Conservation (phyloP, 768 basidiomycete species). For the Suillus discolor region DNA sequence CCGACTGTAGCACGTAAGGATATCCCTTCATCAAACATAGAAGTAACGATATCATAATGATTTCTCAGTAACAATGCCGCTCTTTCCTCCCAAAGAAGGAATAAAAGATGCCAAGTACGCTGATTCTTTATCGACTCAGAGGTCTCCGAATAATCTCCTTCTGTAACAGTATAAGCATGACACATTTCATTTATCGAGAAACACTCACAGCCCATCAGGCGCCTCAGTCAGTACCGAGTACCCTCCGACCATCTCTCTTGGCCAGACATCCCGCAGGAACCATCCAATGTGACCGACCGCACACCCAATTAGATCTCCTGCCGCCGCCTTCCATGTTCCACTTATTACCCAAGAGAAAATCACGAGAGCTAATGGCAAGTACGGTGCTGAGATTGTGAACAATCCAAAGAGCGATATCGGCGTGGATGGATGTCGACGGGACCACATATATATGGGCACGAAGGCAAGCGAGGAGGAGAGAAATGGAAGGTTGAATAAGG, state of each 20-base stretch:
- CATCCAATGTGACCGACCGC: conserved; percentile 86
- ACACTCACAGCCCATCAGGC: conserved; percentile 66
- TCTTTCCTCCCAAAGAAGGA: background rate
- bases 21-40: background rate
- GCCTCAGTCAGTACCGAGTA: conserved; percentile 72
- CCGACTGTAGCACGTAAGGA: conserved; percentile 6
- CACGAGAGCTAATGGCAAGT: conserved; percentile 91
- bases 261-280: conserved; percentile 87
- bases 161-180: conserved; percentile 36
- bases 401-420: conserved; percentile 97
- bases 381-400: conserved; percentile 93
- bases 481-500: conserved; percentile 89
- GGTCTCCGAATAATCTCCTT: conserved; percentile 68
- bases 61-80: background rate
- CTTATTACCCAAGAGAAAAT: conserved; percentile 83
- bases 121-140: conserved; percentile 19
- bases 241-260: conserved; percentile 83
- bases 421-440: conserved; percentile 88
- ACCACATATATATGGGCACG: conserved; percentile 97
- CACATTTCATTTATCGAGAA: background rate
- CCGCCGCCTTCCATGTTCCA: conserved; percentile 83
- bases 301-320: conserved; percentile 81
- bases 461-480: conserved; percentile 92
- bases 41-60: background rate
- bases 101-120: background rate